Conservation (phyloP, 2,329 filamentous ascomycete species). For the Fusarium chuoi region DNA sequence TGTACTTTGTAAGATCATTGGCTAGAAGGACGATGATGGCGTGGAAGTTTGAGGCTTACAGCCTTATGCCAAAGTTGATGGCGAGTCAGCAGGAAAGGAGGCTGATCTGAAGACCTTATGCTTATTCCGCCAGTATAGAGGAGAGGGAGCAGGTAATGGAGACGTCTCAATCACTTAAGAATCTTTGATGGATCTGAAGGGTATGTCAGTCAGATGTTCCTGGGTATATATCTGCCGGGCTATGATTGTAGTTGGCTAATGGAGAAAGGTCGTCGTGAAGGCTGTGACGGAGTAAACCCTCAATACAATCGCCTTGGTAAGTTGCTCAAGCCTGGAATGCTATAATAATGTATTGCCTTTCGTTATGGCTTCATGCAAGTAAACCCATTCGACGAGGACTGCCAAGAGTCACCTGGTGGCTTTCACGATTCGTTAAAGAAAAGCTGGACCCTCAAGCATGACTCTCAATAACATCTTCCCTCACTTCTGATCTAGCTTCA, state of each 20-base stretch:
- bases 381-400: fast-evolving
- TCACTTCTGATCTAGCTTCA: fast-evolving
- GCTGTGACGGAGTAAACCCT: background rate
- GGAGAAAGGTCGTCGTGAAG: background rate
- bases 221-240: background rate
- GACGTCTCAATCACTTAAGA: no score
- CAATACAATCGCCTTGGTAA: no score
- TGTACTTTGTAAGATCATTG: background rate
- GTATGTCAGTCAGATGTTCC: background rate
- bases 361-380: background rate
- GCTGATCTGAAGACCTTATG: fast-evolving
- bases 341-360: fast-evolving
- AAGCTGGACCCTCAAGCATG: background rate
- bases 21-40: background rate
- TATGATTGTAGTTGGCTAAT: background rate
- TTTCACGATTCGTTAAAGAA: background rate
- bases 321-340: background rate
- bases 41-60: background rate
- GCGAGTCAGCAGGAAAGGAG: background rate
- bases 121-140: fast-evolving
- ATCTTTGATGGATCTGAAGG: background rate
- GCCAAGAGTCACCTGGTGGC: fast-evolving
- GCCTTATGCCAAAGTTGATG: background rate
- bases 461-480: background rate
- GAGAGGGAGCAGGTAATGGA: no score